A percentile compares a stretch with the other conserved stretches of the same genome.
These are phyloP conservation scores for Agaricus subrufescens DNA, from an alignment of 768 basidiomycete species.

Conservation along the genomic window DNA sequence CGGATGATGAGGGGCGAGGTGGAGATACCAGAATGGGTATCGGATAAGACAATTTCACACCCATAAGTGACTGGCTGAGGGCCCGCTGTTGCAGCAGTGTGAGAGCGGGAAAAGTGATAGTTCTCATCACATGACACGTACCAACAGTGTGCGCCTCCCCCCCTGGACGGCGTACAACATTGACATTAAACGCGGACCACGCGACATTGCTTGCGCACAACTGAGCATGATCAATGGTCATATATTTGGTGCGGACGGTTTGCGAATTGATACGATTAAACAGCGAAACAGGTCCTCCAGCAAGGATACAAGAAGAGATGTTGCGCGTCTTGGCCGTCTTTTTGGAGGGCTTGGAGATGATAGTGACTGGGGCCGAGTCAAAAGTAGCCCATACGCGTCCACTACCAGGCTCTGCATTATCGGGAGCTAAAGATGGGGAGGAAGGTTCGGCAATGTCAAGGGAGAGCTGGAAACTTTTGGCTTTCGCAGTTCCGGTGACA, in stretches of 20 bases:
- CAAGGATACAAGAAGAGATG: conserved; percentile 86
- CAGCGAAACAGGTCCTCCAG: conserved; percentile 84
- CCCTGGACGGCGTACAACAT: conserved; percentile 73
- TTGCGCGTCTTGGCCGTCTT: conserved; percentile 95
- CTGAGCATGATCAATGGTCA: conserved; percentile 84
- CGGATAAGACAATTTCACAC: conserved; percentile 81
- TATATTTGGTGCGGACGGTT: conserved; percentile 95
- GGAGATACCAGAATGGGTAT: conserved; percentile 79
- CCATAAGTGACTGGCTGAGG: conserved; percentile 90
- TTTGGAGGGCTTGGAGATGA: conserved; percentile 97
- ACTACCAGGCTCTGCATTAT: conserved; percentile 38
- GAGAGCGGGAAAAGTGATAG: conserved; percentile 25
- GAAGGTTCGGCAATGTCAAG: conserved; percentile 81
- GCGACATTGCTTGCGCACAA: conserved; percentile 85
- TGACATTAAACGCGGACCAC: conserved; percentile 94
- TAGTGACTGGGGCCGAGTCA: conserved; percentile 87
- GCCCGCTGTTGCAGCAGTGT: conserved; percentile 43
- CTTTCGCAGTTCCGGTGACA: conserved; percentile 83
- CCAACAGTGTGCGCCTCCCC: conserved; percentile 56
- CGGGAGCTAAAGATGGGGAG: conserved; percentile 40
- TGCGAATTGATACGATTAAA: conserved; percentile 97
- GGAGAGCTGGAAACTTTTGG: conserved; percentile 84
- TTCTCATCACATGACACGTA: conserved; percentile 58
- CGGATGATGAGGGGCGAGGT: conserved; percentile 85
- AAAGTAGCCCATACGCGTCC: conserved; percentile 89